phyloP scores from a whole-genome alignment of 306 rosid species.

The Quercus variabilis region DNA sequence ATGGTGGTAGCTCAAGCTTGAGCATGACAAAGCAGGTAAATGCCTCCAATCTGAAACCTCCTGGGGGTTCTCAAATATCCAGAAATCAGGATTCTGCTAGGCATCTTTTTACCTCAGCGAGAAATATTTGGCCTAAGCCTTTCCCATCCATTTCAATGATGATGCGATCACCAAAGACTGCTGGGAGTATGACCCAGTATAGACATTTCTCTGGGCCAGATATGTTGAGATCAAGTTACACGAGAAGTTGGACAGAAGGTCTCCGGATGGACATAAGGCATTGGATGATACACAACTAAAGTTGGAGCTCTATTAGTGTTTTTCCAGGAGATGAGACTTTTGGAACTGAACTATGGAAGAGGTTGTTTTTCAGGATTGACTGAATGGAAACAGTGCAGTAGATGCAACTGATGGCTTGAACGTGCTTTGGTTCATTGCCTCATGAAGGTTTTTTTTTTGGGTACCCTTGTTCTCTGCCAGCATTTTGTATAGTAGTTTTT shows the following conservation, averaged over 20 bases:
- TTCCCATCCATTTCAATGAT: constrained; percentile 56
- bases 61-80: constrained; percentile 27
- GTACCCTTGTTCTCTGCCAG: background rate
- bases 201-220: constrained; percentile 44
- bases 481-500: constrained; percentile 20
- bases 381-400: background rate
- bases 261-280: constrained; percentile 68
- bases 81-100: constrained; percentile 50
- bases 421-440: background rate
- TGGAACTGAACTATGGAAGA: background rate
- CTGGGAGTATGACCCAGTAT: constrained; percentile 50
- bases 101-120: constrained; percentile 51
- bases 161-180: constrained; percentile 51
- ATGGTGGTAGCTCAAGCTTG: constrained; percentile 26
- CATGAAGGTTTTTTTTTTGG: background rate
- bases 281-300: constrained; percentile 62
- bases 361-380: background rate
- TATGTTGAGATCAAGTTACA: constrained; percentile 25
- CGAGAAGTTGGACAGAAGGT: constrained; percentile 41
- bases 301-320: background rate
- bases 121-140: constrained; percentile 34
- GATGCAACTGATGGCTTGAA: background rate
- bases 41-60: constrained; percentile 37
- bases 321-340: background rate
- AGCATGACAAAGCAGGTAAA: constrained; percentile 30